Evolutionary conservation across 1,284 basidiomycete species (phyloP), one percentile per base, ranked within the genome.

Genomic region (Tremellales sp.): DNA sequence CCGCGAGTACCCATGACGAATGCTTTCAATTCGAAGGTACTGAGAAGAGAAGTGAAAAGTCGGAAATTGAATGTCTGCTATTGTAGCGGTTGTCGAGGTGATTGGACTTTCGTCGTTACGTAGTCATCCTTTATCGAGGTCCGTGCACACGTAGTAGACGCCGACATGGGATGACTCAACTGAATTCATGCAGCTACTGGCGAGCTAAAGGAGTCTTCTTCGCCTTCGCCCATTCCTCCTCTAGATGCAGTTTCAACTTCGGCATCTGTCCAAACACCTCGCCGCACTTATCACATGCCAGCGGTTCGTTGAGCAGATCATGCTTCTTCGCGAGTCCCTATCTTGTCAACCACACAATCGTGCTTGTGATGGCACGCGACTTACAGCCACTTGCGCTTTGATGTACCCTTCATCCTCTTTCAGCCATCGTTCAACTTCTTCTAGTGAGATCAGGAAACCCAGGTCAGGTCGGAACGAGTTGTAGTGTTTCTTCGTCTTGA

Each of bases 401-500:
- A 62, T 53, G n/a, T 46, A 55, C n/a, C 51, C 37, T 15, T 55
- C 50, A 29, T 65, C 82, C 5, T 80, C 77, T 31, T 85, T 83
- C 46, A 90, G 83, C 84, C 87, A 89, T 0, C 77, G 76, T 36
- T 87, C 72, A 3, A 96, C 84, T 4, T 88, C 82, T 29, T 82
- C 78, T 3, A 96, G 75, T 47, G 84, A 81, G 0, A 97, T 64
- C 70, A 96, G 97, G 75, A 92, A 97, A 0, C 89, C 92, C 12
- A 82, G 76, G 25, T 80, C 80, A 0, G 93, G 94, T 60, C 88
- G 84, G 75, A 97, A 98, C 2, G 89, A 90, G 68, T 94, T 91
- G 76, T 91, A 91, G 63, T 97, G 92, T 64, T 88, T 92, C 78
- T 96, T 97, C 54, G 81, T 82, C 73, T 94, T 97, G 74, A 97